phyloP scores from a whole-genome alignment of 345 rosid genomes.

The Ceriops decandra region DNA sequence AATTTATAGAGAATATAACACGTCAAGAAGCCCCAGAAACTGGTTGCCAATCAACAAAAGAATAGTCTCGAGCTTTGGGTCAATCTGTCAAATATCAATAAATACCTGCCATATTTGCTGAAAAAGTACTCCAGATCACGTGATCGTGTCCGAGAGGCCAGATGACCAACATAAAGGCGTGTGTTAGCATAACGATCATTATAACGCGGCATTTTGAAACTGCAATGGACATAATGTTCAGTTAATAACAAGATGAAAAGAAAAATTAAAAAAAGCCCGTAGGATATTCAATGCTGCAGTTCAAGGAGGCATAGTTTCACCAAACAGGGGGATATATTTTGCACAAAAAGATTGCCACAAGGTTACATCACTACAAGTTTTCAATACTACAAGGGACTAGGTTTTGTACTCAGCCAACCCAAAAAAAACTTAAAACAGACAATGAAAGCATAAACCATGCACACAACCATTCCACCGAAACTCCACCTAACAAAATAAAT shows the following conservation, averaged over 20 bases:
- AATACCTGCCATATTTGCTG: slow-evolving; percentile 75
- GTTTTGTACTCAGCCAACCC: no score
- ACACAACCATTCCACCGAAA: no score
- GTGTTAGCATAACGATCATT: slow-evolving; percentile 65
- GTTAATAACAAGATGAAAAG: not conserved
- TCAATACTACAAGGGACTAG: no score
- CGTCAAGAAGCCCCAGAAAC: not conserved
- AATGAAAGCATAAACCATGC: no score
- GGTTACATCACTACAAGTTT: no score
- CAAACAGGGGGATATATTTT: no score
- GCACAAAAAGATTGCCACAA: no score
- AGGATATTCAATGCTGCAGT: no score
- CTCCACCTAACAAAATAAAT: no score
- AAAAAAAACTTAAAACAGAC: no score
- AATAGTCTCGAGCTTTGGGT: not conserved
- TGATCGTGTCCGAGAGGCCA: slow-evolving; percentile 59
- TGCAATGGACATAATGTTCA: slow-evolving; percentile 8
- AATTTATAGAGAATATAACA: not conserved
- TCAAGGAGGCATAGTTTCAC: no score
- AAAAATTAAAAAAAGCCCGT: not conserved
- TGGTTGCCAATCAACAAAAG: not conserved
- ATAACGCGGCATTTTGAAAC: slow-evolving; percentile 61
- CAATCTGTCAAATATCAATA: not conserved
- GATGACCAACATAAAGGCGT: slow-evolving; percentile 73
- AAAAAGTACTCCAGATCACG: slow-evolving; percentile 71